Base-by-base conservation (phyloP, 495 filamentous ascomycete species). In the Aspergillus bertholletiae region DNA sequence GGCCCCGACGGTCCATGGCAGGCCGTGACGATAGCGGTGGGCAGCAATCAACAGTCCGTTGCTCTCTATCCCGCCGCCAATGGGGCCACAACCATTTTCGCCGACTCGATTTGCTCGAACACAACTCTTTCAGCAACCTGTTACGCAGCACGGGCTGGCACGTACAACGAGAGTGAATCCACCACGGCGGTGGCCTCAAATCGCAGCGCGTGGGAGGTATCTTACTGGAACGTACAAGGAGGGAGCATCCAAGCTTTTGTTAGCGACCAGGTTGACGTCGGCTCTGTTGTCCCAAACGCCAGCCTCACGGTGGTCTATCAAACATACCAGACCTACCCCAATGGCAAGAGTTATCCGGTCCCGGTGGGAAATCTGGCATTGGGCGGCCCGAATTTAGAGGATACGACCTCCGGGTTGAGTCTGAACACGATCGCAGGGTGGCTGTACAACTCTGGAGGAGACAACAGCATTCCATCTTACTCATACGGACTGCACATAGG, bases 401-500 rank as follows among this genome's bases (percentile, higher is more conserved):
- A 51, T 17, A 35, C 28, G 5, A 46, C 34, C 18, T 18, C 40
- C 2, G 35, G 35, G 3, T n/a, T 18, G 7, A 30, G 17, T 8
- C 46, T 47, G n/a, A 53, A 47, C 17, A 12, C 47, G 49, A 3
- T 48, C 26, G 49, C 30, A 27, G 26, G 49, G 20, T 51, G 24
- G 47, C 40, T 44, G n/a, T 43, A 51, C 47, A 23, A 21, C 51
- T 15, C 18, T 11, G 41, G 50, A 17, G 24, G 26, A 24, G 30
- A 49, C 7, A 23, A n/a, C 15, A 7, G 6, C 2, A 76, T 69
- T 21, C 69, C 73, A 0, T 82, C 79, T 1, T 76, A 75, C 41
- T 80, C 79, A 8, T 82, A 71, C 49, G 72, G 74, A 6, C 67
- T 84, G 59, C 81, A 84, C 56, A 75, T 83, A 37, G 80, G 81